These are phyloP conservation scores for Hemileccinum rubropunctum DNA, from an alignment of 768 basidiomycete genomes.

Conservation along the genomic window DNA sequence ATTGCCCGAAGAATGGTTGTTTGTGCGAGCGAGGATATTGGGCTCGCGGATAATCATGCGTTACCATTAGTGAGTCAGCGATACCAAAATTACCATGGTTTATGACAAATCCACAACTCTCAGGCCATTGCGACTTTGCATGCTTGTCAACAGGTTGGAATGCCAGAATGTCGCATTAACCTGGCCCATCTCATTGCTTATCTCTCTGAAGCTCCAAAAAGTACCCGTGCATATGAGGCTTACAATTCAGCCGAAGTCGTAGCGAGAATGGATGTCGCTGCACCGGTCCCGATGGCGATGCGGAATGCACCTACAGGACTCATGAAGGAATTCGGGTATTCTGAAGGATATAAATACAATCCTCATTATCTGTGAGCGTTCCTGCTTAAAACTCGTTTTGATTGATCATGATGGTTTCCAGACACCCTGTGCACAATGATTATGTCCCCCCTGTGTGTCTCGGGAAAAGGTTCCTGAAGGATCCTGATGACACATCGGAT, in stretches of 20 bases:
- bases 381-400: neutral
- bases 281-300: conserved; percentile 67
- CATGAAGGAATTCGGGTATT: conserved; percentile 70
- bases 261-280: conserved; percentile 48
- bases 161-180: conserved; percentile 81
- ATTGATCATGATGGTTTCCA: conserved; percentile 17
- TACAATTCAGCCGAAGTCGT: conserved; percentile 68
- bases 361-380: conserved; percentile 50
- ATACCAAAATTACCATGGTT: conserved; percentile 7
- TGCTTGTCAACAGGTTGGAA: conserved; percentile 69
- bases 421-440: conserved; percentile 65
- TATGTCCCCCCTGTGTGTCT: conserved; percentile 54
- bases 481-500: conserved; percentile 39
- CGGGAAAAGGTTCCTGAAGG: conserved; percentile 43
- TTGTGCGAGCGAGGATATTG: conserved; percentile 84
- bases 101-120: neutral
- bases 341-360: conserved; percentile 61
- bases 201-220: conserved; percentile 81
- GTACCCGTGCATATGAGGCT: conserved; percentile 74
- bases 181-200: conserved; percentile 76
- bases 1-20: conserved; percentile 73
- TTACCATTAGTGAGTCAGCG: conserved; percentile 57
- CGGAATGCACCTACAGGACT: conserved; percentile 75
- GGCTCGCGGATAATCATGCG: conserved; percentile 74
- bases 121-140: conserved; percentile 63